A percentile compares a stretch with the other conserved stretches of the same genome.
phyloP scores from a whole-genome alignment of 495 filamentous ascomycete genomes.

The Hypomontagnella monticulosa region DNA sequence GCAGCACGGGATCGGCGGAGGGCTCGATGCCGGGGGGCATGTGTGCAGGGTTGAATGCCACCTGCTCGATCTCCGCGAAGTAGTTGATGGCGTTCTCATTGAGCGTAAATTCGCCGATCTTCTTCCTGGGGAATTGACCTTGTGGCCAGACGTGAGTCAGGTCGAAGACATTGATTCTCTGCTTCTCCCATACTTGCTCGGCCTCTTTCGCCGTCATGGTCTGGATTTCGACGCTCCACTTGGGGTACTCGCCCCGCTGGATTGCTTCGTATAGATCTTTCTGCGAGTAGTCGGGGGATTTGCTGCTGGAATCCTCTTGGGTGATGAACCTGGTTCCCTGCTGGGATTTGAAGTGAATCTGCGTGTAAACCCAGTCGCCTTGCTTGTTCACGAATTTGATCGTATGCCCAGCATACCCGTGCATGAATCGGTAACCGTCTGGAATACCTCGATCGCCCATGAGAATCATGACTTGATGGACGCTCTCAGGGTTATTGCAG shows the following conservation, averaged over 20 bases:
- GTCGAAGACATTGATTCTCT: conserved; percentile 71
- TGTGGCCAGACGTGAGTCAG: conserved; percentile 84
- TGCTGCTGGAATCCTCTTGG: conserved; percentile 67
- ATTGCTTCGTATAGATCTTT: conserved; percentile 79
- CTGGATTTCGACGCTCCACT: conserved; percentile 78
- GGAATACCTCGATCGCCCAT: conserved; percentile 80
- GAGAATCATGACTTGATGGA: conserved; percentile 77
- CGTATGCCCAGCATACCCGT: conserved; percentile 70
- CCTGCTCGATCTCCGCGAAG: conserved; percentile 83
- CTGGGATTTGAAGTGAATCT: conserved; percentile 66
- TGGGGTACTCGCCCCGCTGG: conserved; percentile 68
- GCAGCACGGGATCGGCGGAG: conserved; percentile 82
- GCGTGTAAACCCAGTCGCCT: conserved; percentile 54
- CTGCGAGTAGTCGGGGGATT: conserved; percentile 70
- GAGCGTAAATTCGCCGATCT: conserved; percentile 70
- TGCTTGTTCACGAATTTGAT: conserved; percentile 55
- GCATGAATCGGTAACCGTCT: conserved; percentile 74
- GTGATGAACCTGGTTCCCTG: conserved; percentile 73
- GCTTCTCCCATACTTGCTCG: conserved; percentile 73
- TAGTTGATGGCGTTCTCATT: conserved; percentile 79
- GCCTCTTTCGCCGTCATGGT: conserved; percentile 74
- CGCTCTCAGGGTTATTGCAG: conserved; percentile 72
- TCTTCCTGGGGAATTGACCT: conserved; percentile 71
- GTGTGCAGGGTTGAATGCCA: conserved; percentile 85
- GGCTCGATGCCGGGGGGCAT: conserved; percentile 71